Evolutionary conservation across 345 rosid species (phyloP), one percentile per base, ranked within the genome.

Genomic region (Cardamine chenopodiifolia): DNA sequence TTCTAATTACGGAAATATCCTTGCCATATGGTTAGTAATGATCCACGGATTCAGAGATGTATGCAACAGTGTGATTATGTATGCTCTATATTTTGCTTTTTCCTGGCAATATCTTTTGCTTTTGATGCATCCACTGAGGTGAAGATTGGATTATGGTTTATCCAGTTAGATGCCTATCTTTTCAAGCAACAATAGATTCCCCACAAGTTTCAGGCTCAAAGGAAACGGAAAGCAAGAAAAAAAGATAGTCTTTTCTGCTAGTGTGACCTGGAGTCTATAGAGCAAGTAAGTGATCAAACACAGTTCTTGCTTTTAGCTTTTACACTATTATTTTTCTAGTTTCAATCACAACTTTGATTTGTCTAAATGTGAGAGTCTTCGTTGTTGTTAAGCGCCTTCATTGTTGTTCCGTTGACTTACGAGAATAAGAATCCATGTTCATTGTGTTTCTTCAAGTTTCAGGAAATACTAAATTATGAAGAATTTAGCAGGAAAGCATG

Each of bases 161-260:
- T 77, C 80, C 80, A 76, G 58, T 76, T 70, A 55, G 75, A 76
- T 76, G 75, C 80, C 32, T 50, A 65, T 77, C 76, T 65, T 77
- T 64, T 71, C 68, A 77, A 70, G 75, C 70, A 54, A 76, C 71
- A 76, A 65, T 47, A 49, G 68, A 78, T 71, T 77, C 71, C 71
- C 70, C 75, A 75, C 74, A 76, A 75, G 65, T 69, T 76, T 62
- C 75, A 76, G 8, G 70, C 76, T 44, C 55, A 47, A 77, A 69
- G 70, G 71, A 28, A 53, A 70, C 47, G 65, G 50, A 69, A 76
- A 76, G 75, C 44, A 74, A 74, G 53, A 54, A 37, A 54, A 54
- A 34, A 53, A 32, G 62, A 39, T 67, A 1, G 56, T 37, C 60
- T 76, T 69, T 62, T 53, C 19, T 70, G 66, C 44, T 57, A 23